phyloP scores from a whole-genome alignment of 768 basidiomycete species.

The Collybia sp. region DNA sequence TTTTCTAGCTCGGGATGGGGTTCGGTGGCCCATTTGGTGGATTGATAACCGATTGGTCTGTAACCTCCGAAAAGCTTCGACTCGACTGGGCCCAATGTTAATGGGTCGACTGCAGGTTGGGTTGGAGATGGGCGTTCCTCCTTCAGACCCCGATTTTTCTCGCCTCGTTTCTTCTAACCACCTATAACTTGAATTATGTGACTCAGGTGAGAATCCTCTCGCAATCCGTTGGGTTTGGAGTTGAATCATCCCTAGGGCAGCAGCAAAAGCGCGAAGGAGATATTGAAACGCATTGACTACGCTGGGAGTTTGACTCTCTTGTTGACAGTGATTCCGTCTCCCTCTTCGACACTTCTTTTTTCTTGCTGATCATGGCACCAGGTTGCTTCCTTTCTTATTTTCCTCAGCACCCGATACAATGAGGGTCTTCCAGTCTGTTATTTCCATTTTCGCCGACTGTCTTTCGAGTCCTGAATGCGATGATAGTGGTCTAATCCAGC shows the following conservation, averaged over 20 bases:
- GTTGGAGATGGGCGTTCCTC: constrained; percentile 82
- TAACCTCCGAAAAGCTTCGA: constrained; percentile 1
- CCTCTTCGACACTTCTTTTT: constrained; percentile 1
- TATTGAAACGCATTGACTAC: constrained; percentile 75
- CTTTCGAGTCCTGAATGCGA: background rate
- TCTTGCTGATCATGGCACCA: constrained; percentile 11
- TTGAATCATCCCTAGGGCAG: constrained; percentile 44
- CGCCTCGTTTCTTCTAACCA: constrained; percentile 53
- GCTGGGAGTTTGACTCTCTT: constrained; percentile 63
- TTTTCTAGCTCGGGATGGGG: constrained; percentile 64
- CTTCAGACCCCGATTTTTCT: constrained; percentile 67
- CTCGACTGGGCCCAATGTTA: background rate
- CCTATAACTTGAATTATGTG: constrained; percentile 57
- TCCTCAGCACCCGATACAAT: constrained; percentile 68
- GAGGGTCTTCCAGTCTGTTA: constrained; percentile 52
- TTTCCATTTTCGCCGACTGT: background rate
- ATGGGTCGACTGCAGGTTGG: constrained; percentile 39
- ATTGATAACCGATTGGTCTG: constrained; percentile 61
- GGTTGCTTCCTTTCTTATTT: constrained; percentile 60
- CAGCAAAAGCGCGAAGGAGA: constrained; percentile 58
- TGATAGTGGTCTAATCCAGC: constrained; percentile 50
- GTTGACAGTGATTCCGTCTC: constrained; percentile 40
- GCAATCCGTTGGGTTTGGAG: constrained; percentile 1
- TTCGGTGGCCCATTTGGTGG: constrained; percentile 75
- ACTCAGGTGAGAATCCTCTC: constrained; percentile 46